These are phyloP conservation scores for Arctostaphylos glauca DNA, from an alignment of 148 eudicot species.

Conservation along the genomic window DNA sequence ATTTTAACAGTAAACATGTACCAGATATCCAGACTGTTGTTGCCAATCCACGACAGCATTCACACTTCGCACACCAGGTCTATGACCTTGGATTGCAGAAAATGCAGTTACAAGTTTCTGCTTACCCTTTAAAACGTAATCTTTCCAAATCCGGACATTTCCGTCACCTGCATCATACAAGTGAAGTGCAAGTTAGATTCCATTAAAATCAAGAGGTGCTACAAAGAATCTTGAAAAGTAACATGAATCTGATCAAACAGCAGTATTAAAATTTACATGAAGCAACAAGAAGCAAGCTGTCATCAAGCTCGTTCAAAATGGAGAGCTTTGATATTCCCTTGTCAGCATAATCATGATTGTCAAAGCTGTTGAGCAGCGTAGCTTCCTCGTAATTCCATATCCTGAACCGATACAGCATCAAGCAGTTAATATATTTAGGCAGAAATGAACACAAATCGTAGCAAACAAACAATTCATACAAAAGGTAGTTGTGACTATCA, in stretches of 20 bases:
- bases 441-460: neutral
- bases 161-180: constrained; percentile 69
- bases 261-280: constrained; percentile 50
- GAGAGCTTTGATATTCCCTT: constrained; percentile 91
- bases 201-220: neutral
- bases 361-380: constrained; percentile 74
- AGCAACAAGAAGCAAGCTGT: constrained; percentile 88
- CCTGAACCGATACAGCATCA: constrained; percentile 34
- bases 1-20: constrained; percentile 22
- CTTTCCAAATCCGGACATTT: constrained; percentile 89
- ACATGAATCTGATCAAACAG: neutral
- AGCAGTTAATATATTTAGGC: constrained; percentile 5
- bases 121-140: constrained; percentile 54
- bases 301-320: constrained; percentile 89
- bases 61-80: constrained; percentile 55
- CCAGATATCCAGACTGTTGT: constrained; percentile 95
- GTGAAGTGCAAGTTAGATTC: constrained; percentile 4
- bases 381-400: constrained; percentile 96
- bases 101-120: constrained; percentile 96
- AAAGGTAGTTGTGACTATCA: neutral
- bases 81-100: constrained; percentile 73
- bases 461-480: neutral
- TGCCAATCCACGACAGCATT: constrained; percentile 98
- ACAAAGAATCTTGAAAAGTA: neutral
- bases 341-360: constrained; percentile 78